Conservation (phyloP, 345 rosid genomes). For the Viola odorata region DNA sequence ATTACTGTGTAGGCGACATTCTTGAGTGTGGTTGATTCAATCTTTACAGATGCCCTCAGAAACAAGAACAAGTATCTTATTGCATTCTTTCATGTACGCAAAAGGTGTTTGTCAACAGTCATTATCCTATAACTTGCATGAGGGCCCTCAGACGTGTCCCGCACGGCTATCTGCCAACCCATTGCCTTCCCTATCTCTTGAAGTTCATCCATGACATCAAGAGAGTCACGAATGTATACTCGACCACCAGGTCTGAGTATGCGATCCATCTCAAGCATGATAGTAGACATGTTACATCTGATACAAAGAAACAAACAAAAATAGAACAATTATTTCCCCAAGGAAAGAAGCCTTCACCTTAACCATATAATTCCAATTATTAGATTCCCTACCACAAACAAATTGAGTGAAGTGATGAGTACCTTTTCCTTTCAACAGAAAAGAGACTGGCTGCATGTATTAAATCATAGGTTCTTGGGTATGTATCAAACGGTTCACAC, state of each 20-base stretch:
- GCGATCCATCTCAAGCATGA: constrained; percentile 98
- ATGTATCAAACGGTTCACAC: constrained; percentile 97
- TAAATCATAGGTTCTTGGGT: constrained; percentile 90
- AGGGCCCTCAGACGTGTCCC: constrained; percentile 90
- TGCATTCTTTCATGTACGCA: constrained; percentile 28
- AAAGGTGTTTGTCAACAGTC: constrained; percentile 62
- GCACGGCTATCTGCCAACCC: constrained; percentile 65
- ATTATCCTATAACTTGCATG: constrained; percentile 86
- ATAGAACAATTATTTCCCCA: not conserved
- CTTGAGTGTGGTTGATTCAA: not conserved
- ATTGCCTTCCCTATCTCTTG: constrained; percentile 66
- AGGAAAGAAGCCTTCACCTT: not conserved
- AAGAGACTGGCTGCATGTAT: constrained; percentile 89
- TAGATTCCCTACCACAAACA: not conserved
- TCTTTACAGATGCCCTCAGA: constrained; percentile 8
- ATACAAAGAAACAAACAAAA: constrained; percentile 5
- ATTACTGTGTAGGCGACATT: not conserved
- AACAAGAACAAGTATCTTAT: not conserved
- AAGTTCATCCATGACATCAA: constrained; percentile 76
- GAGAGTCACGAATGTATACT: constrained; percentile 73
- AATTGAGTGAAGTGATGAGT: constrained; percentile 2
- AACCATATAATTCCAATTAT: not conserved
- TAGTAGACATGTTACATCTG: constrained; percentile 84
- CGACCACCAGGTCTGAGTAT: constrained; percentile 92
- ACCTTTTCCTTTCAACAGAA: constrained; percentile 88